phyloP scores from a whole-genome alignment of 805 yeast species.

The Kodamaea sagamina region DNA sequence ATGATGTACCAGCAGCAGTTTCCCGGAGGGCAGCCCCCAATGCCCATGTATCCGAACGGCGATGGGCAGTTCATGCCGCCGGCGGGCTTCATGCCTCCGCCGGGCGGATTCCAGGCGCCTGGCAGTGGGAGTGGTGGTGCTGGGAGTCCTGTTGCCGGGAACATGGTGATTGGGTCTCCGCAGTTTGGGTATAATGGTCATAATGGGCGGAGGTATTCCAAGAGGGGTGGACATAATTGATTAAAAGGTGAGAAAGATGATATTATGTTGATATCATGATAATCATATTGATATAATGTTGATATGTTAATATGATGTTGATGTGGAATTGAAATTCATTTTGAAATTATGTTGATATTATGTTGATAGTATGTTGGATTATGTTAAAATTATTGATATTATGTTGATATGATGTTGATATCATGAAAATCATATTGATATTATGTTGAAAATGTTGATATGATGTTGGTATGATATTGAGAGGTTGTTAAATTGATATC shows the following conservation, averaged over 20 bases:
- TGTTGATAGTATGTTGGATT: no score
- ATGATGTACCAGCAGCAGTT: conserved; percentile 41
- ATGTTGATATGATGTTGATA: no score
- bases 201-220: conserved; percentile 18
- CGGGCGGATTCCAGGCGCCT: conserved; percentile 27
- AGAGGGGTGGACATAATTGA: conserved; percentile 17
- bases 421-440: no score
- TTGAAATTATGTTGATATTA: no score
- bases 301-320: no score
- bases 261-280: background rate
- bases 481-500: no score
- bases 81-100: conserved; percentile 38
- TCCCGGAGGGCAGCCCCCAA: conserved; percentile 35
- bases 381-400: no score
- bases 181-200: conserved; percentile 13
- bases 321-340: no score
- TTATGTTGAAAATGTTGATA: no score
- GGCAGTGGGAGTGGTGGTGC: conserved; percentile 9
- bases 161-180: conserved; percentile 22
- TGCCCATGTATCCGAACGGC: conserved; percentile 35
- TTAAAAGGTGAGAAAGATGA: background rate
- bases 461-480: no score
- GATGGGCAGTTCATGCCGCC: conserved; percentile 37
- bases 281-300: no score
- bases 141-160: conserved; percentile 32